Conservation (phyloP, 495 filamentous ascomycete species). For the Friedmanniomyces endolithicus region DNA sequence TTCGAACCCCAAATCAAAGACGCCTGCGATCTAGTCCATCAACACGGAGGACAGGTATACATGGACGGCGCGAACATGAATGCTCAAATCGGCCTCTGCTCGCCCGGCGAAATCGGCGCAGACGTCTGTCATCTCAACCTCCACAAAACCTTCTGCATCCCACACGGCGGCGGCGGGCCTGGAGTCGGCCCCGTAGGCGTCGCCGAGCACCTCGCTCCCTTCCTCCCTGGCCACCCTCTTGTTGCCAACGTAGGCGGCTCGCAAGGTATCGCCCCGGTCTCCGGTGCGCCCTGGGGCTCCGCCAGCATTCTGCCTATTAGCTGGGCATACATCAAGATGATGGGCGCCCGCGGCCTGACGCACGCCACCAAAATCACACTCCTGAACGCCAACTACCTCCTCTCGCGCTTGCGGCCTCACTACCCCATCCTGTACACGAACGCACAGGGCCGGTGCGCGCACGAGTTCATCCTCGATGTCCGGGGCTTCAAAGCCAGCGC, state of each 20-base stretch:
- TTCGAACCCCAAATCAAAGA: constrained; percentile 87
- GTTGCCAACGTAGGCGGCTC: constrained; percentile 48
- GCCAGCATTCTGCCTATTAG: constrained; percentile 92
- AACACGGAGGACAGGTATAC: constrained; percentile 88
- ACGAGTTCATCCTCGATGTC: constrained; percentile 96
- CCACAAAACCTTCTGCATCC: constrained; percentile 99
- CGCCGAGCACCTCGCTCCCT: constrained; percentile 62
- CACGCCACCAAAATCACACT: constrained; percentile 89
- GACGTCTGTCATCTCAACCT: constrained; percentile 97
- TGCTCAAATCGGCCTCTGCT: constrained; percentile 93
- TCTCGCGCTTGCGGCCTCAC: constrained; percentile 76
- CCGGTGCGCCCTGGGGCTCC: constrained; percentile 79
- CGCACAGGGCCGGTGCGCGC: constrained; percentile 72
- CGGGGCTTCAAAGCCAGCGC: constrained; percentile 72
- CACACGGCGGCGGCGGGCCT: constrained; percentile 90
- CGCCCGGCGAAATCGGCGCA: constrained; percentile 90
- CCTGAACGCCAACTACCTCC: constrained; percentile 96
- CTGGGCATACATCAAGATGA: constrained; percentile 96
- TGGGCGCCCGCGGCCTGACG: constrained; percentile 83
- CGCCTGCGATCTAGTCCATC: constrained; percentile 74
- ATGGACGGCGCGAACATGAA: constrained; percentile 99
- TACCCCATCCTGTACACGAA: constrained; percentile 93
- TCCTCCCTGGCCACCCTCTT: constrained; percentile 64
- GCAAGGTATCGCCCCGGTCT: constrained; percentile 57
- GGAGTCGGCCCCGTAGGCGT: constrained; percentile 95